Evolutionary conservation across 768 basidiomycete species (phyloP).

Genomic region (Rhizopogon salebrosus): DNA sequence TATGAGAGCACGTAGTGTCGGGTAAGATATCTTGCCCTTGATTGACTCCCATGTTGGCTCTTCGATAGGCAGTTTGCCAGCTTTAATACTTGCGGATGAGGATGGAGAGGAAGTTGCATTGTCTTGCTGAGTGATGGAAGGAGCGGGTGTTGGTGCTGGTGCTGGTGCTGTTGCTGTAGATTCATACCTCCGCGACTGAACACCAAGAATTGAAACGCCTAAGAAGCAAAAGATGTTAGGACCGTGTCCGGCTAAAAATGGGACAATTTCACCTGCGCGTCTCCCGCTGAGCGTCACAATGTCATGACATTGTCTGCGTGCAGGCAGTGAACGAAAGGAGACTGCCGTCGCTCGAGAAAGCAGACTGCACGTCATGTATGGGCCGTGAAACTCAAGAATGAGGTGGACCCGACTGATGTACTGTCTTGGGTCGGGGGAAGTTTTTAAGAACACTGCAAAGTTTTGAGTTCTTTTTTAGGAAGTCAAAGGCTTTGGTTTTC

Average conservation of each 20-base stretch:
- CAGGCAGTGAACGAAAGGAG: not conserved
- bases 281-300: not conserved
- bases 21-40: slow-evolving; percentile 30
- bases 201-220: not conserved
- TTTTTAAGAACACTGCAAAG: not conserved
- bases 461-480: not conserved
- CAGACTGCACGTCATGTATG: slow-evolving; percentile 3
- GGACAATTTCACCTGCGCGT: not conserved
- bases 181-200: not conserved
- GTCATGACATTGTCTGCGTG: not conserved
- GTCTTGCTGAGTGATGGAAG: not conserved
- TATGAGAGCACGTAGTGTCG: slow-evolving; percentile 56
- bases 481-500: not conserved
- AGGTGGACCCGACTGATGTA: not conserved
- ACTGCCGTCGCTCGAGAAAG: not conserved
- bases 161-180: slow-evolving; percentile 1
- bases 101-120: not conserved
- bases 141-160: not conserved
- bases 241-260: not conserved
- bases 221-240: not conserved
- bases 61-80: not conserved
- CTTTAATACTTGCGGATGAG: not conserved
- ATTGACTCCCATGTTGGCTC: slow-evolving; percentile 30
- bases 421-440: slow-evolving; percentile 1
- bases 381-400: slow-evolving; percentile 1